Conservation (phyloP, 148 eudicot species). For the Nyssa sinensis region DNA sequence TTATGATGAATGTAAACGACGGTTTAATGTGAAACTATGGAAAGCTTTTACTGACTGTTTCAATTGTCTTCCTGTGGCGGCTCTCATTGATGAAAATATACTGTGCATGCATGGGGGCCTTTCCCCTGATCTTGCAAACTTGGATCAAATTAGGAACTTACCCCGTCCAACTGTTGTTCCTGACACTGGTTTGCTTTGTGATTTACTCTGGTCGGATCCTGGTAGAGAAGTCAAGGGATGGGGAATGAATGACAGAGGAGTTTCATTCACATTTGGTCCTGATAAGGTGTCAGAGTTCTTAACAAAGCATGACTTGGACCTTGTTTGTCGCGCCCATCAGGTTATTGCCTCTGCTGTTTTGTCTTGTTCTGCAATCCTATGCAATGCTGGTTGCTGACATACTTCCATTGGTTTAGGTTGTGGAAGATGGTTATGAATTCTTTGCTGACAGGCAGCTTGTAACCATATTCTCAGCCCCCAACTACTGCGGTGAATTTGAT, state of each 20-base stretch:
- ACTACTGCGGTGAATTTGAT: constrained; percentile 79
- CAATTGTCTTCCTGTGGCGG: constrained; percentile 78
- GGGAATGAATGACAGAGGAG: constrained; percentile 86
- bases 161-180: constrained; percentile 69
- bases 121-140: constrained; percentile 63
- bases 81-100: constrained; percentile 68
- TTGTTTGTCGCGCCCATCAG: constrained; percentile 84
- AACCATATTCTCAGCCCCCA: constrained; percentile 73
- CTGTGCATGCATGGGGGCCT: constrained; percentile 88
- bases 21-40: constrained; percentile 77
- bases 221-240: constrained; percentile 70
- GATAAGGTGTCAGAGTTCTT: constrained; percentile 70
- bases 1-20: constrained; percentile 73
- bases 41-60: constrained; percentile 77
- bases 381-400: neutral
- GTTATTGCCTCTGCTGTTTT: constrained; percentile 21
- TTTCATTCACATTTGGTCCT: constrained; percentile 69
- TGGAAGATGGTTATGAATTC: constrained; percentile 79
- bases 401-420: constrained; percentile 43
- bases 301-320: constrained; percentile 67
- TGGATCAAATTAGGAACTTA: constrained; percentile 62
- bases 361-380: neutral
- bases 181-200: constrained; percentile 76
- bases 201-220: constrained; percentile 81
- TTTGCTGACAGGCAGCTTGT: constrained; percentile 80